Conservation (phyloP, 2,329 filamentous ascomycete genomes). For the Xylariaceae sp. region DNA sequence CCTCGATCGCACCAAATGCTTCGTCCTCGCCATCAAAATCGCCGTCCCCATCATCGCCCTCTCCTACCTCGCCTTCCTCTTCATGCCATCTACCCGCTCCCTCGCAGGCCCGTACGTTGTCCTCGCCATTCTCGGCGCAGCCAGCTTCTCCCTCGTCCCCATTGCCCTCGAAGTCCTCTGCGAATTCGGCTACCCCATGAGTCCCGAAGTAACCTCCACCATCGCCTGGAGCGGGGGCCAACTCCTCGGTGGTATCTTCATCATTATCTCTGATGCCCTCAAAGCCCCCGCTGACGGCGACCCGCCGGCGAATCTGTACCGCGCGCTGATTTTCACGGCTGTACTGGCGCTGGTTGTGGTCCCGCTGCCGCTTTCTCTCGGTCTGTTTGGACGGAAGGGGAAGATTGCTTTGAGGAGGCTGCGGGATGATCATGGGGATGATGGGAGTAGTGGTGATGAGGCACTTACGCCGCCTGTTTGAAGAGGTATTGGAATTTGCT, state of each 20-base stretch:
- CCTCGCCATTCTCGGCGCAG: slow-evolving; percentile 69
- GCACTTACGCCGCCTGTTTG: slow-evolving; percentile 1
- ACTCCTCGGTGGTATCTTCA: slow-evolving; percentile 76
- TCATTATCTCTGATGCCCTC: slow-evolving; percentile 75
- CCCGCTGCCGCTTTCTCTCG: slow-evolving; percentile 64
- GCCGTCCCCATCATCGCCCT: slow-evolving; percentile 68
- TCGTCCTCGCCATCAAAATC: slow-evolving; percentile 66
- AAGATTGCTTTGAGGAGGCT: slow-evolving; percentile 48
- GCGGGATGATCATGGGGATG: slow-evolving; percentile 36
- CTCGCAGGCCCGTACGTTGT: slow-evolving; percentile 69
- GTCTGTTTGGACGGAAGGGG: slow-evolving; percentile 59
- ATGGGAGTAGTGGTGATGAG: neutral
- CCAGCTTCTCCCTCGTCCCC: slow-evolving; percentile 75
- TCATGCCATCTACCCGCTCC: slow-evolving; percentile 58
- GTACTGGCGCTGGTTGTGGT: slow-evolving; percentile 60
- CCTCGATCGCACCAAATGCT: slow-evolving; percentile 78
- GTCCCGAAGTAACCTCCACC: slow-evolving; percentile 77
- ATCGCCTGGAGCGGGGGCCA: slow-evolving; percentile 85
- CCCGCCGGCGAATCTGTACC: slow-evolving; percentile 68
- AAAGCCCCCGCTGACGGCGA: slow-evolving; percentile 46
- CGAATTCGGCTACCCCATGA: slow-evolving; percentile 81
- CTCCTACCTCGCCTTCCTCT: slow-evolving; percentile 74
- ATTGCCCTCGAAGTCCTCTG: slow-evolving; percentile 81
- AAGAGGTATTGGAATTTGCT: too few species aligned
- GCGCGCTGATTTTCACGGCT: slow-evolving; percentile 72